Conservation (phyloP, 1,284 basidiomycete genomes). For the Phylloboletellus chloephorus region DNA sequence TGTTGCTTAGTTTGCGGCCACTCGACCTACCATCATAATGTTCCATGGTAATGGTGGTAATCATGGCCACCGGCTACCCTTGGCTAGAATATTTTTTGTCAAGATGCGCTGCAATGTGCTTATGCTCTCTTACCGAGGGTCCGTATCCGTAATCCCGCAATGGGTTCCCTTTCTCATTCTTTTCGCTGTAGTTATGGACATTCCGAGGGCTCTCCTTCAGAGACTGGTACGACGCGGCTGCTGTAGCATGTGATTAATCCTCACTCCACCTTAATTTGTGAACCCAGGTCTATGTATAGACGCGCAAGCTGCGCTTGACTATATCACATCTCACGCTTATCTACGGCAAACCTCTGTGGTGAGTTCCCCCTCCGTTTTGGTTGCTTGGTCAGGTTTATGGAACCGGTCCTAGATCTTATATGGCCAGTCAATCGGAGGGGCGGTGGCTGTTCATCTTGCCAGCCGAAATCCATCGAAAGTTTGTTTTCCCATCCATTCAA, state of each 20-base stretch:
- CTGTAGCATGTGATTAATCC: background rate
- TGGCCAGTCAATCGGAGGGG: constrained; percentile 96
- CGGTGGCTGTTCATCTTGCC: constrained; percentile 86
- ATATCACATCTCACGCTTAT: constrained; percentile 62
- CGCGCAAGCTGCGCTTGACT: constrained; percentile 77
- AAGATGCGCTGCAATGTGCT: constrained; percentile 86
- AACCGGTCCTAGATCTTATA: constrained; percentile 60
- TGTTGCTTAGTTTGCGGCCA: constrained; percentile 51
- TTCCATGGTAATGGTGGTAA: constrained; percentile 90
- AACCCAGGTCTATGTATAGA: constrained; percentile 69
- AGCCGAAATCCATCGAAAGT: constrained; percentile 72
- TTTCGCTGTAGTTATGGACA: constrained; percentile 61
- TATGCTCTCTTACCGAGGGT: constrained; percentile 87
- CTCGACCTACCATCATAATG: constrained; percentile 80
- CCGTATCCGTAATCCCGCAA: constrained; percentile 18
- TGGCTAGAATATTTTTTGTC: constrained; percentile 81
- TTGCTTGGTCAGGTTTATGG: constrained; percentile 4
- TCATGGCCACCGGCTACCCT: constrained; percentile 81
- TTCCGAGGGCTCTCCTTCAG: constrained; percentile 79
- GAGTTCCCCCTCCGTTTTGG: constrained; percentile 13
- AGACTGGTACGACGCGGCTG: constrained; percentile 52
- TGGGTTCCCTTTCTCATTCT: background rate
- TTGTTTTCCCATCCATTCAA: constrained; percentile 12
- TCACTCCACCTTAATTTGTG: background rate
- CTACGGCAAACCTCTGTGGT: constrained; percentile 69